Conservation (phyloP, 306 rosid genomes). For the Vicia faba region DNA sequence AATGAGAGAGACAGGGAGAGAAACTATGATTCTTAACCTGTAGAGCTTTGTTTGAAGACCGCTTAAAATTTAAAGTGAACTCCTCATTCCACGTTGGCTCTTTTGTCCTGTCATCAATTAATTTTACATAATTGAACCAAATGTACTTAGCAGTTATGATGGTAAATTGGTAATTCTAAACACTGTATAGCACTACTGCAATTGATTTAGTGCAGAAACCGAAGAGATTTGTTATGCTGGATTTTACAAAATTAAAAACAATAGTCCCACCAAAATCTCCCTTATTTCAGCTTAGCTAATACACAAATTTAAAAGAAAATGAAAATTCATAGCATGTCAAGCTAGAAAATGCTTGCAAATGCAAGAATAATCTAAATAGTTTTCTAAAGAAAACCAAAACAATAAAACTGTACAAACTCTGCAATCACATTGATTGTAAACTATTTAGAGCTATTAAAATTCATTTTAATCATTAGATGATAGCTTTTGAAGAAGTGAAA, state of each 20-base stretch:
- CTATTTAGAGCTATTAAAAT: conserved; percentile 17
- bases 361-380: conserved; percentile 1
- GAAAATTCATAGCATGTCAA: neutral
- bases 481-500: conserved; percentile 17
- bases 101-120: conserved; percentile 61
- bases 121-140: conserved; percentile 32
- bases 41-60: conserved; percentile 58
- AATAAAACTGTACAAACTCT: conserved; percentile 2
- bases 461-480: conserved; percentile 24
- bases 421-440: conserved; percentile 8
- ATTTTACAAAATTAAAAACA: conserved; percentile 17
- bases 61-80: conserved; percentile 69
- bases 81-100: conserved; percentile 94
- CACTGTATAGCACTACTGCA: conserved; percentile 28
- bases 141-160: conserved; percentile 1
- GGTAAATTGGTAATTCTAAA: conserved; percentile 21
- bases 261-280: neutral
- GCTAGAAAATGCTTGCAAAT: conserved; percentile 13
- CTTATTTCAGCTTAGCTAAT: conserved; percentile 23
- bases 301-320: conserved; percentile 29
- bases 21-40: conserved; percentile 63
- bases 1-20: conserved; percentile 27
- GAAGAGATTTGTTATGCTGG: conserved; percentile 3
- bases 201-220: conserved; percentile 10
- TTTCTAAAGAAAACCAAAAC: conserved; percentile 20